Base-by-base conservation (phyloP, 2,329 filamentous ascomycete species). In the Seiridium unicorne region DNA sequence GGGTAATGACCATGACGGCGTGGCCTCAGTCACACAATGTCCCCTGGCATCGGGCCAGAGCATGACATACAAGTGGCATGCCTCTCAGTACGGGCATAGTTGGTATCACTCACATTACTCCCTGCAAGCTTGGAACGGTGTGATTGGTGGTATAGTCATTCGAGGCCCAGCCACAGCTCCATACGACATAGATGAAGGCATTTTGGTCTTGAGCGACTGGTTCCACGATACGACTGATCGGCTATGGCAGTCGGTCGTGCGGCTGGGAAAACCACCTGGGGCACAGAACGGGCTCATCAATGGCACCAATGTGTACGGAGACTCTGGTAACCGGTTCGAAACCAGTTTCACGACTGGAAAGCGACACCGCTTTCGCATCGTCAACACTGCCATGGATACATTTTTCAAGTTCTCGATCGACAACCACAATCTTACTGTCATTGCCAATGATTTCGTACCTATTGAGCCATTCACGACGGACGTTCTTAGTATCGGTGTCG, bases 81-180 rank as follows among this genome's bases (percentile, higher is more conserved):
- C 82, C 3, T 83, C 79, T 0, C 69, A 82, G 64, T 82, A 85
- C 69, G 83, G 86, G 8, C 74, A 79, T 0, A 76, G 76, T 3
- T 87, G 83, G 83, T 88, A 88, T 58, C 87, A 89, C 68, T 84
- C 81, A 1, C 86, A 89, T 68, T 84, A 83, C 65, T 76, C 75
- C 3, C 66, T 78, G 0, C 77, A 80, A 61, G 71, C 74, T 0
- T 79, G 74, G 71, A 78, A 88, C 58, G 88, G 88, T 1, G 72
- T 89, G 0, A 76, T 83, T 31, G 88, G 88, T 0, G 80, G 79
- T 2, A 83, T 90, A 42, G 73, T 88, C n/a, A 85, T 89, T 64
- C 79, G 88, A 58, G 87, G 86, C 0, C 86, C 86, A 0, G 78
- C 80, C 0, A 81, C 81, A 2, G 76, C 79, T 11, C 78, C 85